These are phyloP conservation scores for Lizonia empirigonia DNA, from an alignment of 2,329 filamentous ascomycete genomes.

Conservation along the genomic window DNA sequence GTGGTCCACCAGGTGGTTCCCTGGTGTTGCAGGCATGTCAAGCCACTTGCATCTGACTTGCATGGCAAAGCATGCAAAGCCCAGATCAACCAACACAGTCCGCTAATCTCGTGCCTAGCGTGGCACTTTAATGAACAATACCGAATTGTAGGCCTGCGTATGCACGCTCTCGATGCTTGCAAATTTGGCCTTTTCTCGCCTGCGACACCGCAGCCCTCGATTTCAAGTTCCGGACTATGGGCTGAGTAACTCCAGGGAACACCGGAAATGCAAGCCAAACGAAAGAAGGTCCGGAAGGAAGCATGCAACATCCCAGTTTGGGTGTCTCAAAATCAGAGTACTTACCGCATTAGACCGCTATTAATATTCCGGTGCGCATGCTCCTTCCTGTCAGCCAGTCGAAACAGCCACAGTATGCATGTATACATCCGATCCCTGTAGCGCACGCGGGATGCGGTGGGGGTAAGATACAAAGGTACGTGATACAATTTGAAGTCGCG, in stretches of 20 bases:
- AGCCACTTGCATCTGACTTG: conserved; percentile 37
- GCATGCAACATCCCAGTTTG: conserved; percentile 1
- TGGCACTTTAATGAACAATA: background rate
- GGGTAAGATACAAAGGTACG: conserved; percentile 30
- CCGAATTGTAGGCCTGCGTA: conserved; percentile 4
- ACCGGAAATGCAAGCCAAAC: conserved; percentile 20
- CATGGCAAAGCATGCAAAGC: conserved; percentile 27
- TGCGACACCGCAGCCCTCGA: conserved; percentile 6
- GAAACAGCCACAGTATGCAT: conserved; percentile 6
- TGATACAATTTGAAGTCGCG: conserved; percentile 37
- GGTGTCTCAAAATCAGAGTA: background rate
- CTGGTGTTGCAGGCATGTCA: conserved; percentile 29
- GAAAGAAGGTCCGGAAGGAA: conserved; percentile 17
- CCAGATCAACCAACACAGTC: conserved; percentile 26
- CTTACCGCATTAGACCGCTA: conserved; percentile 23
- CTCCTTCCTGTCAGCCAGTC: conserved; percentile 14
- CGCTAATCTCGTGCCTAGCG: conserved; percentile 8
- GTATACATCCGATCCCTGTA: conserved; percentile 21
- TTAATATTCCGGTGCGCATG: conserved; percentile 12
- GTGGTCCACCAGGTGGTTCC: conserved; percentile 23
- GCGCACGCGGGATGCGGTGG: conserved; percentile 32
- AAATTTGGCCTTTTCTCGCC: conserved; percentile 16
- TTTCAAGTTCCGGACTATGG: background rate
- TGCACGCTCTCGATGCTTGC: conserved; percentile 10
- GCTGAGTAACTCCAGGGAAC: conserved; percentile 5